Evolutionary conservation across 352 stramenopile species (phyloP).

Genomic region (Pythium chondricola): DNA sequence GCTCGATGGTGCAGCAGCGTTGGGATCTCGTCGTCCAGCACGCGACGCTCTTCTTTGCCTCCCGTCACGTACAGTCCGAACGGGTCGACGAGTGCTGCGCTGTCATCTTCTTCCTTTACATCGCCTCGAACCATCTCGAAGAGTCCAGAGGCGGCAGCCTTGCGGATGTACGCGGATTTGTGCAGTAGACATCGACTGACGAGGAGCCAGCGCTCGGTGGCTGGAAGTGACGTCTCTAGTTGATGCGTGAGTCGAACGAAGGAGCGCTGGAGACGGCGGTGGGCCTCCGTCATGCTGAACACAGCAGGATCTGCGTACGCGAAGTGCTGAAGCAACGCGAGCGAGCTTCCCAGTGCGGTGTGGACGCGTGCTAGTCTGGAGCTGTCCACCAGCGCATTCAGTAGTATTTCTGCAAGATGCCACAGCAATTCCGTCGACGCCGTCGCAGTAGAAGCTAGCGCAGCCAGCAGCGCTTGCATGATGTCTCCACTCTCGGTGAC

Average conservation of each 20-base stretch:
- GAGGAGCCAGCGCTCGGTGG: constrained; percentile 20
- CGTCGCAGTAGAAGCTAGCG: background rate
- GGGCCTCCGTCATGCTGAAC: constrained; percentile 12
- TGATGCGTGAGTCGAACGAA: constrained; percentile 37
- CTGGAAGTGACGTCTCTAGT: constrained; percentile 22
- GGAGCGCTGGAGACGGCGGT: constrained; percentile 25
- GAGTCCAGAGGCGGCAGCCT: constrained; percentile 35
- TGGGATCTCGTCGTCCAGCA: background rate
- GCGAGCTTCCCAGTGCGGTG: constrained; percentile 8
- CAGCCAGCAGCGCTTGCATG: constrained; percentile 3
- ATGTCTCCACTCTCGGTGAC: background rate
- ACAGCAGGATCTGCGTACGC: constrained; percentile 38
- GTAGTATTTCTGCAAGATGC: constrained; percentile 2
- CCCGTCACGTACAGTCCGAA: background rate
- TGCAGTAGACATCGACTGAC: constrained; percentile 49
- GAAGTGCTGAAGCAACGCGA: constrained; percentile 54
- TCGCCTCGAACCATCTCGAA: constrained; percentile 2
- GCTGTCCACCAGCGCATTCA: constrained; percentile 1
- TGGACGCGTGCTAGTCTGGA: background rate
- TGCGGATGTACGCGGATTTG: constrained; percentile 38
- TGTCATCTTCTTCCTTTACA: constrained; percentile 3
- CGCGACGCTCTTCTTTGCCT: background rate
- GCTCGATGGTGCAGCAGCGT: background rate
- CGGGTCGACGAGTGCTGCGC: background rate
- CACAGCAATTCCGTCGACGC: background rate